Evolutionary conservation across 202 grass and related monocot species (phyloP), one percentile per base, ranked within the genome.

Genomic region (Schoenoplectus triqueter): DNA sequence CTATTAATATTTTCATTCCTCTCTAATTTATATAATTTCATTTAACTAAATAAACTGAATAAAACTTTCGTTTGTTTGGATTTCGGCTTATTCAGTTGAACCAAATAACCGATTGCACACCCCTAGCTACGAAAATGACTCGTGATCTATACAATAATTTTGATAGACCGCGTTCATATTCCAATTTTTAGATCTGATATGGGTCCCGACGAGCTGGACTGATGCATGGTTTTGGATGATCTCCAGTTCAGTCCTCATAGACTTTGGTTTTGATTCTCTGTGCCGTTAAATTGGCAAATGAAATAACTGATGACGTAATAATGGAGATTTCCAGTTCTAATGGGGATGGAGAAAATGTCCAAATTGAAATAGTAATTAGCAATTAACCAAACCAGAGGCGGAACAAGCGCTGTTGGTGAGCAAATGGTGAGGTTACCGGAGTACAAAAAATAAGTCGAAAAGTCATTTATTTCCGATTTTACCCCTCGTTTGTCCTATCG

Each of bases 161-260:
- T 42, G 60, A 22, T 59, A 31, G 22, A 44, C 6, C 39, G 15
- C 10, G 74, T 78, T 2, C 54, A 59, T 59, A 0, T n/a, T 11
- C 0, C 6, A 42, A 41, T 60, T 78, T 78, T 1, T 78, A 42
- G 54, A 14, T 78, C 52, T 55, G 47, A 69, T 8, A 67, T 48
- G 57, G 80, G 64, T 50, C 64, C 80, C 10, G 31, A 9, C 64
- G 47, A 83, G 81, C 81, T 83, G 63, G 81, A 83, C 31, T 70
- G 48, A 54, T 56, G 48, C 11, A 56, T 76, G 44, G 47, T 18
- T 15, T 83, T 82, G 0, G 11, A 19, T 81, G 5, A 20, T 83
- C 81, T 83, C 81, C 81, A 83, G 47, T 69, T 49, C 0, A 0
- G 4, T 31, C 0, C 2, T 4, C 44, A 45, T 21, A 44, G 21